Base-by-base conservation (phyloP, 208 protist species). In the Leishmania lainsoni region DNA sequence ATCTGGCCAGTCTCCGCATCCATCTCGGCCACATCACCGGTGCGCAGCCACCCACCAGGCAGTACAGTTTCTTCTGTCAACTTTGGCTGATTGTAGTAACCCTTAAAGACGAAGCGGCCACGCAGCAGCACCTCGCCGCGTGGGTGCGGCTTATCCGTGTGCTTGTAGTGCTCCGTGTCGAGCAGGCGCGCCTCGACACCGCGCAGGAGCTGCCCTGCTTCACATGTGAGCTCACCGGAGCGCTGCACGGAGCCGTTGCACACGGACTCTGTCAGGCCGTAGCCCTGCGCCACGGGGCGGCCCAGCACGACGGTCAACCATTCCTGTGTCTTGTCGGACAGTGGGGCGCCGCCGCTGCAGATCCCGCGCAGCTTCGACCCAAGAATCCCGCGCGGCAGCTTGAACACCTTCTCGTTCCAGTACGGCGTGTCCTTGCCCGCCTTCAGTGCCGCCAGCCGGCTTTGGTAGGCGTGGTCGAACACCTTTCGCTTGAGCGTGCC, bases 211-310 rank as follows among this genome's bases (percentile, higher is more conserved):
- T 93, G 88, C 17, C 96, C 96, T 61, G 89, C 94, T 78, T 89
- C 87, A 42, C 86, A 95, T 68, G 80, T 61, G 59, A 95, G 82
- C 78, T 97, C 92, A 22, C 93, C 90, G 16, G 75, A 83, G 63
- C 84, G 86, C 85, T 96, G 92, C 80, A 97, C 87, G 6, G 78
- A 75, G 26, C 79, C 90, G 78, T 91, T 90, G 88, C 92, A 94
- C 52, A 90, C 87, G 1, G 96, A 97, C 83, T 98, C 95, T 32
- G 97, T 98, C 75, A 98, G 85, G 59, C 93, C 97, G 86, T 97
- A 98, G 48, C 95, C 95, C 83, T 98, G 93, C 72, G 90, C 86
- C 39, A 98, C 83, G 29, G 74, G 75, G 69, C 83, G 63, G 72
- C 92, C 89, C 29, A 98, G 78, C 22, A 94, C 87, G 26, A 96